Evolutionary conservation across 2,329 filamentous ascomycete genomes (phyloP), one percentile per base, ranked within the genome.

Genomic region (Orbilia oligospora): DNA sequence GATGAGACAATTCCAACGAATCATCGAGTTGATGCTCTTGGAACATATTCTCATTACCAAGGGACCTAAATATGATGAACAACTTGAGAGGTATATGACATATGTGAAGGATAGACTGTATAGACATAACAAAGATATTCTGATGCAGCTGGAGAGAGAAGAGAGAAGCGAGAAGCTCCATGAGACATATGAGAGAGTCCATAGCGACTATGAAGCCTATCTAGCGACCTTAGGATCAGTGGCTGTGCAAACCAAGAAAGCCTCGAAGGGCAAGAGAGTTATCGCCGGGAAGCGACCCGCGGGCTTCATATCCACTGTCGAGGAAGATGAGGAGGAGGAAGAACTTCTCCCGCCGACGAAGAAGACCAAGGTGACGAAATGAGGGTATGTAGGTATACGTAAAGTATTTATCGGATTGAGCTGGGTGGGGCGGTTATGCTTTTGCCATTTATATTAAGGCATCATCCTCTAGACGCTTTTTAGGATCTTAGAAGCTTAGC

Each of bases 71-170:
- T 44, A 61, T 14, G 36, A 61, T 1, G n/a, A 69, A 8, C 61
- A 48, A 20, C 20, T 61, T 9, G 49, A 87, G 80, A 87, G 93
- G 53, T 97, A 92, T 92, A 87, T 90, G 33, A 84, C 95, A 24
- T 86, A 93, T 49, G 89, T 91, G n/a, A 96, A 96, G 85, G 89
- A 92, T 82, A 87, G 93, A 41, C 86, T 97, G 3, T 94, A 92
- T 83, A 87, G 89, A 53, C 91, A 93, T 81, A 95, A 96, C 82
- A 88, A 88, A 72, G 91, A 94, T 81, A 85, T 88, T 1, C 86
- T 97, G 12, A 88, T 89, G 44, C 91, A 94, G 84, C 85, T 95
- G 48, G 91, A 93, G 69, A 86, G 86, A 4, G 83, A 85, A 0
- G 92, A 95, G 83, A 88, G 92, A 41, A 89, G 92, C 6, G 88